phyloP scores from a whole-genome alignment of 192 early-diverging fungal species.

The Linnemannia zychae region DNA sequence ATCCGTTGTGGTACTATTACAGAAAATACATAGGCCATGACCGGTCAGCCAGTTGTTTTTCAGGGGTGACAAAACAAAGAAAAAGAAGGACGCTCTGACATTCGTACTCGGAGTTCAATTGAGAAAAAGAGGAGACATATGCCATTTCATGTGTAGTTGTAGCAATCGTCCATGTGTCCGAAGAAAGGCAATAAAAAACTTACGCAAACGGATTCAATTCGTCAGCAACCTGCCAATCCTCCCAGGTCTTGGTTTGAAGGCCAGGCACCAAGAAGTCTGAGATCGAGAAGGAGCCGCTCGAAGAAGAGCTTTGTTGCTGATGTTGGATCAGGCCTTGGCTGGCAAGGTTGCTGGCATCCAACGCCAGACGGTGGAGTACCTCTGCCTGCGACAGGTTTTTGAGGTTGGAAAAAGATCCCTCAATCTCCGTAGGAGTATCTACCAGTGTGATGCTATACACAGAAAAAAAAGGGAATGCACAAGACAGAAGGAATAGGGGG shows the following conservation, averaged over 20 bases:
- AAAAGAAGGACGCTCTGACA: background rate
- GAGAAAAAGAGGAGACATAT: background rate
- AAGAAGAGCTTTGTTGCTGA: background rate
- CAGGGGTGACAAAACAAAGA: background rate
- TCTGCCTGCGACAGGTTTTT: slow-evolving; percentile 23
- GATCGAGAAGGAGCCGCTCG: slow-evolving; percentile 40
- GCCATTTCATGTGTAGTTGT: background rate
- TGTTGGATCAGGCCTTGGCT: background rate
- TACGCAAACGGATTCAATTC: slow-evolving; percentile 47
- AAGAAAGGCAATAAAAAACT: background rate
- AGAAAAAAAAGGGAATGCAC: background rate
- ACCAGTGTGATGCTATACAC: slow-evolving; percentile 31
- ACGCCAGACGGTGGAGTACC: slow-evolving; percentile 25
- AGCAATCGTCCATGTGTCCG: background rate
- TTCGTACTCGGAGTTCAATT: background rate
- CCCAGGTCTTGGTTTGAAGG: slow-evolving; percentile 49
- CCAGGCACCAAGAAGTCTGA: slow-evolving; percentile 52
- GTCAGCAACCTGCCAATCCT: slow-evolving; percentile 52
- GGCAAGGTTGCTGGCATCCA: slow-evolving; percentile 21
- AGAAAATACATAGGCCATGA: background rate
- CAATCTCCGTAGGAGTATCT: slow-evolving; percentile 28
- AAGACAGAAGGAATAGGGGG: background rate
- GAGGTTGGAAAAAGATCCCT: slow-evolving; percentile 9
- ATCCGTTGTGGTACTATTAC: slow-evolving; percentile 1
- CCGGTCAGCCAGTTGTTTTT: background rate